phyloP scores from a whole-genome alignment of 2,329 filamentous ascomycete species.

The Alternaria sp. region DNA sequence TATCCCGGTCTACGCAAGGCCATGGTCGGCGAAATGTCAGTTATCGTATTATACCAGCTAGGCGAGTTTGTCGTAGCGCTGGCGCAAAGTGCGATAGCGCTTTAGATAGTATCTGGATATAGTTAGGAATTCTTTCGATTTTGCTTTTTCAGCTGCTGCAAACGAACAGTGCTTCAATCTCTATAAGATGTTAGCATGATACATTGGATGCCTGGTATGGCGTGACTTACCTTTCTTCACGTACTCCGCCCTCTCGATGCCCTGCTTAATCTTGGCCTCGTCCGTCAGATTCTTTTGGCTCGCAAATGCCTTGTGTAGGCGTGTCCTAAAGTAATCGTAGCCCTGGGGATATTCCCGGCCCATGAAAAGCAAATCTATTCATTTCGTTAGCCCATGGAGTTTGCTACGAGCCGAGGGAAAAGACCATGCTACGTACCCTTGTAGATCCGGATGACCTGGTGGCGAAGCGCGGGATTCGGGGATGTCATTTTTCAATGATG shows the following conservation, averaged over 20 bases:
- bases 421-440: constrained; percentile 67
- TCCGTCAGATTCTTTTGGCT: constrained; percentile 73
- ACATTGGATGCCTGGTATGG: neutral
- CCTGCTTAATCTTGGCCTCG: constrained; percentile 75
- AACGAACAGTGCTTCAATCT: constrained; percentile 89
- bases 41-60: constrained; percentile 14
- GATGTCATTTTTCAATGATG: constrained; percentile 31
- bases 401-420: neutral
- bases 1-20: constrained; percentile 28
- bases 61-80: constrained; percentile 69
- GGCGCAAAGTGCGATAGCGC: constrained; percentile 82
- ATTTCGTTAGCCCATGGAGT: constrained; percentile 7
- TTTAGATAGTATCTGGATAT: constrained; percentile 82
- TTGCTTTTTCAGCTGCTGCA: neutral
- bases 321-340: constrained; percentile 78
- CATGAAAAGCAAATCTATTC: constrained; percentile 78
- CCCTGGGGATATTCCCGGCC: constrained; percentile 88
- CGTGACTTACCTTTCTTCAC: constrained; percentile 78
- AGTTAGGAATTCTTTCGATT: constrained; percentile 3
- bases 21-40: constrained; percentile 10
- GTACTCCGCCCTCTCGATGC: constrained; percentile 80
- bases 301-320: constrained; percentile 85
- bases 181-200: constrained; percentile 53
- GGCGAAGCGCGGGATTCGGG: constrained; percentile 66
- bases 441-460: constrained; percentile 84